phyloP scores from a whole-genome alignment of 2,329 filamentous ascomycete genomes.

The Bipolaris zeicola region DNA sequence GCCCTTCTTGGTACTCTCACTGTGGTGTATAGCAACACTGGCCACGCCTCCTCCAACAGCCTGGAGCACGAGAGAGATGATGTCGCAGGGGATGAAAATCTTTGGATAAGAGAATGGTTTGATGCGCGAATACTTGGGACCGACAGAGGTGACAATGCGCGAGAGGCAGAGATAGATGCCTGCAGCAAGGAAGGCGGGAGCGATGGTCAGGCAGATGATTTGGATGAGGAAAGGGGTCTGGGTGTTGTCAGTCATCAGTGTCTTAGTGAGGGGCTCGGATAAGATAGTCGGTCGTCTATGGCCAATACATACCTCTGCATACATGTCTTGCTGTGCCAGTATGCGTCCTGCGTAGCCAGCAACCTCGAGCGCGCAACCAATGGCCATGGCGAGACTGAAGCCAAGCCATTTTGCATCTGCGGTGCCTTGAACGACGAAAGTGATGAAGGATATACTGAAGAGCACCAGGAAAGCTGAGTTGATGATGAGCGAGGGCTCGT shows the following conservation, averaged over 20 bases:
- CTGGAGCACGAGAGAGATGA: conserved; percentile 54
- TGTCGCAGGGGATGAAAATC: conserved; percentile 58
- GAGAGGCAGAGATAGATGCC: conserved; percentile 69
- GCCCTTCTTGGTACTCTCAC: conserved; percentile 44
- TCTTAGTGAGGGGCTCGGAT: background rate
- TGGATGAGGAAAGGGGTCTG: conserved; percentile 68
- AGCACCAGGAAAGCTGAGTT: conserved; percentile 52
- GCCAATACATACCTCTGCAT: conserved; percentile 47
- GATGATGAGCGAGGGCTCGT: conserved; percentile 50
- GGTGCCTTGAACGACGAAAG: conserved; percentile 48
- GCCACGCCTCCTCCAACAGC: conserved; percentile 53
- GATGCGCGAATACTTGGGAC: conserved; percentile 50
- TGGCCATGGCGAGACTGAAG: conserved; percentile 58
- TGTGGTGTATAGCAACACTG: conserved; percentile 38
- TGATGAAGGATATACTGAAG: conserved; percentile 50
- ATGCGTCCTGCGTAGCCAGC: conserved; percentile 68
- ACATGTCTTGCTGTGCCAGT: conserved; percentile 63
- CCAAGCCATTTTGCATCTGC: conserved; percentile 48
- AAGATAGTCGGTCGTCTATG: background rate
- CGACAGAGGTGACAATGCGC: conserved; percentile 50
- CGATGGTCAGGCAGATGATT: conserved; percentile 65
- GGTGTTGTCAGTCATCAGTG: conserved; percentile 17
- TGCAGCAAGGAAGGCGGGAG: conserved; percentile 62
- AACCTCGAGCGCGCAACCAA: conserved; percentile 63
- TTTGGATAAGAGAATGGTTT: conserved; percentile 54